phyloP scores from a whole-genome alignment of 192 early-diverging fungal genomes.

The Coemansia aciculifera region DNA sequence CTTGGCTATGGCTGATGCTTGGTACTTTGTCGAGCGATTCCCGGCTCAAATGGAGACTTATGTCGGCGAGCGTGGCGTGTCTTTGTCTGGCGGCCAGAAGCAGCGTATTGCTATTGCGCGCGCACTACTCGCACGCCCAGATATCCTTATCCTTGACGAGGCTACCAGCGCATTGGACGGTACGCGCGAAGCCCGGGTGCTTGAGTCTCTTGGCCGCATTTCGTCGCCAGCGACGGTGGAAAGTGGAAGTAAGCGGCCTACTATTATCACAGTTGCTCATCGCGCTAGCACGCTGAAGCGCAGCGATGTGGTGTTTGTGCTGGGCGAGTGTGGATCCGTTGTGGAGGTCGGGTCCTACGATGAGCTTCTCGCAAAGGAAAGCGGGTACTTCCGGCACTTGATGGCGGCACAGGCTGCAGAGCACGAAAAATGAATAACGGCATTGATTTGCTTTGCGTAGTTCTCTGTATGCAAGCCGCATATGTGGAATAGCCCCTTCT shows the following conservation, averaged over 20 bases:
- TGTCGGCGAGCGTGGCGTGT: constrained; percentile 77
- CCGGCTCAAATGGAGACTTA: constrained; percentile 85
- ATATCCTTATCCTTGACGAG: constrained; percentile 75
- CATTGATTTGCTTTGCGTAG: background rate
- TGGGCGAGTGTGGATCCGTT: constrained; percentile 60
- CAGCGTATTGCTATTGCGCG: constrained; percentile 74
- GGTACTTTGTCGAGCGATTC: constrained; percentile 70
- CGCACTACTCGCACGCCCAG: constrained; percentile 75
- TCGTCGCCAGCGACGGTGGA: background rate
- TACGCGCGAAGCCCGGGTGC: constrained; percentile 65
- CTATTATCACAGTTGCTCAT: constrained; percentile 76
- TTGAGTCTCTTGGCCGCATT: constrained; percentile 61
- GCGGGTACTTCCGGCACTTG: constrained; percentile 58
- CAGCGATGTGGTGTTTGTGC: constrained; percentile 68
- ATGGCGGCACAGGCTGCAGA: constrained; percentile 53
- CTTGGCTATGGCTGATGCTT: constrained; percentile 39
- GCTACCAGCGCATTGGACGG: constrained; percentile 78
- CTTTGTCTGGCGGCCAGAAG: constrained; percentile 65
- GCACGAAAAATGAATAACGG: background rate
- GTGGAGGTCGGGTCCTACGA: constrained; percentile 70
- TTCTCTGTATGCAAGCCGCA: background rate
- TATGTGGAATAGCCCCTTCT: background rate
- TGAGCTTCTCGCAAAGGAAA: constrained; percentile 58
- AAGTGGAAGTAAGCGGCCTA: constrained; percentile 46
- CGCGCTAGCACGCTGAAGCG: constrained; percentile 77